Evolutionary conservation across 2,329 filamentous ascomycete species (phyloP).

Genomic region (Capronia americana): DNA sequence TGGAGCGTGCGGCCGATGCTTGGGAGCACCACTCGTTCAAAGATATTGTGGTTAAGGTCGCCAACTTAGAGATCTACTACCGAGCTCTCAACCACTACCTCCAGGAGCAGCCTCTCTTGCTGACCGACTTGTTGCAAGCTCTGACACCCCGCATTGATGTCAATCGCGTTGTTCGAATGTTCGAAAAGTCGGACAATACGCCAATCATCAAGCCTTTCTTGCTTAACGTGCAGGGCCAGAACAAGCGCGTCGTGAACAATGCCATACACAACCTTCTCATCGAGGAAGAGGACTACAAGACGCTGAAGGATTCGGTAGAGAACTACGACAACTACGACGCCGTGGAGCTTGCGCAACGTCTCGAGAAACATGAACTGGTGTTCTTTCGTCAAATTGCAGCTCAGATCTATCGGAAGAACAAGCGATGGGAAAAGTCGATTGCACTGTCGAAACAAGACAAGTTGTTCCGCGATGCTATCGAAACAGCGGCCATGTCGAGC

Average conservation of each 20-base stretch:
- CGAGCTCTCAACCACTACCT: slow-evolving; percentile 96
- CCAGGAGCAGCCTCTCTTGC: slow-evolving; percentile 90
- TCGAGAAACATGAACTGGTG: slow-evolving; percentile 97
- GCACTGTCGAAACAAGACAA: slow-evolving; percentile 98
- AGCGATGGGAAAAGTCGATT: slow-evolving; percentile 99
- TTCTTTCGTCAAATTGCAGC: slow-evolving; percentile 99
- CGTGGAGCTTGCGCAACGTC: slow-evolving; percentile 84
- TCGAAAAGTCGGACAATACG: slow-evolving; percentile 97
- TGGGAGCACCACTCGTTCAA: slow-evolving; percentile 99
- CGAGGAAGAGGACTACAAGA: slow-evolving; percentile 99
- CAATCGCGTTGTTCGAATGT: slow-evolving; percentile 98
- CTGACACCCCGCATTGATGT: slow-evolving; percentile 95
- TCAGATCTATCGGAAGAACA: slow-evolving; percentile 99
- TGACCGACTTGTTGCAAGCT: slow-evolving; percentile 93
- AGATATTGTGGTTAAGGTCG: slow-evolving; percentile 96
- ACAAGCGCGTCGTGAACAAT: slow-evolving; percentile 97
- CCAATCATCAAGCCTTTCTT: slow-evolving; percentile 99
- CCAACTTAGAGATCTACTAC: slow-evolving; percentile 99
- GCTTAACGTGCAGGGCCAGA: slow-evolving; percentile 92
- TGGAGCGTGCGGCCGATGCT: slow-evolving; percentile 94
- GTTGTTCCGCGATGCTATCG: slow-evolving; percentile 98
- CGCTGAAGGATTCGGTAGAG: slow-evolving; percentile 92
- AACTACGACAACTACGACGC: slow-evolving; percentile 99
- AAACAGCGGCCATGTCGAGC: slow-evolving; percentile 89
- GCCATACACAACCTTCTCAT: slow-evolving; percentile 98